A percentile compares a stretch with the other conserved stretches of the same genome.
Evolutionary conservation across 2,329 filamentous ascomycete species (phyloP).

Genomic region (Scleromitrula shiraiana): DNA sequence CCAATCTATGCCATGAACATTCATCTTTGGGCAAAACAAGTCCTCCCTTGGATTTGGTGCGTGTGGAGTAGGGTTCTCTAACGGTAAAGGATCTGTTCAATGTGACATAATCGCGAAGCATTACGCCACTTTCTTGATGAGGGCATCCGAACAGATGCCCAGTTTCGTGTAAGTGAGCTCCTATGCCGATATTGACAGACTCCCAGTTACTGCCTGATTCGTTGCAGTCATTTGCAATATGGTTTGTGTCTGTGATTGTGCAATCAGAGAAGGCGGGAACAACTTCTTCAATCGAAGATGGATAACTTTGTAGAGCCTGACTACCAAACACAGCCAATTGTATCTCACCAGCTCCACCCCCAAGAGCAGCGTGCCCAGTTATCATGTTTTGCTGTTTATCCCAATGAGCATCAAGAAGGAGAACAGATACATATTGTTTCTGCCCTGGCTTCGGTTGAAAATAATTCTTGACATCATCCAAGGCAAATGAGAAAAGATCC

Average conservation of each 20-base stretch:
- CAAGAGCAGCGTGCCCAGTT: conserved; percentile 76
- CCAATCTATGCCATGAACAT: conserved; percentile 84
- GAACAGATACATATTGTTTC: conserved; percentile 77
- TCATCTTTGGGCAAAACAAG: conserved; percentile 71
- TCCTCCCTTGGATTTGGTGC: conserved; percentile 76
- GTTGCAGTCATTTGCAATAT: conserved; percentile 77
- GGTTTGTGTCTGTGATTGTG: conserved; percentile 73
- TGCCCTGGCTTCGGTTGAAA: conserved; percentile 70
- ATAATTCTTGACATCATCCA: conserved; percentile 68
- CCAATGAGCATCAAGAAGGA: conserved; percentile 87
- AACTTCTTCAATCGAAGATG: conserved; percentile 80
- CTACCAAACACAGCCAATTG: conserved; percentile 88
- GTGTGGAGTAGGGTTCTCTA: conserved; percentile 77
- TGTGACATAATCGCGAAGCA: conserved; percentile 80
- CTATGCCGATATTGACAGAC: conserved; percentile 87
- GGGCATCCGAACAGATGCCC: conserved; percentile 87
- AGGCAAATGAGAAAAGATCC: conserved; percentile 69
- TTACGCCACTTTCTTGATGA: conserved; percentile 83
- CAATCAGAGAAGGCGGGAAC: conserved; percentile 84
- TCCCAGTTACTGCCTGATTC: conserved; percentile 92
- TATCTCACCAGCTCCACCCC: conserved; percentile 64
- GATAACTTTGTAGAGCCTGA: conserved; percentile 86
- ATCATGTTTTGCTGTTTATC: conserved; percentile 63
- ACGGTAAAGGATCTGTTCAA: conserved; percentile 77
- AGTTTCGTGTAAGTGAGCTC: conserved; percentile 84